phyloP scores from a whole-genome alignment of 2,329 filamentous ascomycete genomes.

The Epichloe bromicola region DNA sequence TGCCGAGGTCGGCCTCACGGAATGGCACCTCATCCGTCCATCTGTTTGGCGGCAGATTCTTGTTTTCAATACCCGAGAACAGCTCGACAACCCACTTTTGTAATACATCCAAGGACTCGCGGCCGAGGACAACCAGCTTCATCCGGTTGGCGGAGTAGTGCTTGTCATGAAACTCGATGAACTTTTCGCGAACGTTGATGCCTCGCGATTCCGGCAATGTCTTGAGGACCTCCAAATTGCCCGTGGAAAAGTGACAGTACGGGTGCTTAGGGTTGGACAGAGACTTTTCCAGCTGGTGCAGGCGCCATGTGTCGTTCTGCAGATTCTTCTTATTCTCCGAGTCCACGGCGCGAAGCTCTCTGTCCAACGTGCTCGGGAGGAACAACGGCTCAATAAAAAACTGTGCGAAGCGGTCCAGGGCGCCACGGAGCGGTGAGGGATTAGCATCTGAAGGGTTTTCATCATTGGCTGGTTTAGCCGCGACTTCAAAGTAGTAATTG shows the following conservation, averaged over 20 bases:
- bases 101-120: slow-evolving; percentile 68
- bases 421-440: slow-evolving; percentile 57
- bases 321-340: slow-evolving; percentile 98
- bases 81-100: slow-evolving; percentile 75
- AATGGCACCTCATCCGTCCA: slow-evolving; percentile 41
- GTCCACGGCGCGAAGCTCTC: slow-evolving; percentile 79
- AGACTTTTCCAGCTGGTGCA: slow-evolving; percentile 78
- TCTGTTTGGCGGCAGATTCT: slow-evolving; percentile 52
- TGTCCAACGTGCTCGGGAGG: slow-evolving; percentile 68
- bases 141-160: slow-evolving; percentile 90
- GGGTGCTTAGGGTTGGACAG: slow-evolving; percentile 81
- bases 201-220: slow-evolving; percentile 66
- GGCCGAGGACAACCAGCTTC: slow-evolving; percentile 79
- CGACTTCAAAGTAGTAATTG: slow-evolving; percentile 96
- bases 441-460: slow-evolving; percentile 41
- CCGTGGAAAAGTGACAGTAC: slow-evolving; percentile 84
- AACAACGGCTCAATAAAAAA: slow-evolving; percentile 89
- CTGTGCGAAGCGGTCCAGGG: slow-evolving; percentile 81
- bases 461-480: slow-evolving; percentile 58
- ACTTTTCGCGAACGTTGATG: slow-evolving; percentile 77
- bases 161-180: slow-evolving; percentile 80
- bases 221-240: slow-evolving; percentile 76
- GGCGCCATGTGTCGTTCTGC: slow-evolving; percentile 77
- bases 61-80: slow-evolving; percentile 71
- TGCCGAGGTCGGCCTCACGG: slow-evolving; percentile 36